Percentiles rank a stretch among this genome's conserved stretches.
Conservation (phyloP, 163 green algal genomes). For the Scenedesmus sp. region DNA sequence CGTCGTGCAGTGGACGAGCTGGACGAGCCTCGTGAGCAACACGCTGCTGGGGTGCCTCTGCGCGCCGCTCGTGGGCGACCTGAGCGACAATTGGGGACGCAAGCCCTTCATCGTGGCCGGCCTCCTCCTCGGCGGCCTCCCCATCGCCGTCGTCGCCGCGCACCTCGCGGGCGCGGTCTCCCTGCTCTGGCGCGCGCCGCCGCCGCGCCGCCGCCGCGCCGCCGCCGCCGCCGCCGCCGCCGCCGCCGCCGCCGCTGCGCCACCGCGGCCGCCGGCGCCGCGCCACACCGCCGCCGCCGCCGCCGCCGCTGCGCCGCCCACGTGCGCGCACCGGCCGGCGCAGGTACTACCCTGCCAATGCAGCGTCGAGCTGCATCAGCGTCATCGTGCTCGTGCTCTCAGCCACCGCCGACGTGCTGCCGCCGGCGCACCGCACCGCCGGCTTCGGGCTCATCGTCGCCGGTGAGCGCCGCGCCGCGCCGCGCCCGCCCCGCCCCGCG, state of each 20-base stretch:
- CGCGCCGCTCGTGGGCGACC: conserved; percentile 63
- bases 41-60: conserved; percentile 56
- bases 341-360: conserved; percentile 44
- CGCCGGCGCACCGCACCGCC: conserved; percentile 53
- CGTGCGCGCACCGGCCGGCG: background rate
- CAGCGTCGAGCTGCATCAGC: conserved; percentile 52
- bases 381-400: conserved; percentile 60
- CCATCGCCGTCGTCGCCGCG: conserved; percentile 45
- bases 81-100: conserved; percentile 68
- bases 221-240: background rate
- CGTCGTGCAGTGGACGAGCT: conserved; percentile 55
- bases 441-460: conserved; percentile 72
- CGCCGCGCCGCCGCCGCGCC: background rate
- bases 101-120: conserved; percentile 71
- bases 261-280: too few species aligned
- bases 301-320: background rate
- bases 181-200: conserved; percentile 49
- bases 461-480: too few species aligned
- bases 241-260: too few species aligned
- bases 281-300: too few species aligned
- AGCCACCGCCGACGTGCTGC: conserved; percentile 70
- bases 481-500: too few species aligned
- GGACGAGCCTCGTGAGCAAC: conserved; percentile 60
- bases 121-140: conserved; percentile 42
- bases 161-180: conserved; percentile 40